Evolutionary conservation across 768 basidiomycete species (phyloP).

Genomic region (Termitomyces sp.): DNA sequence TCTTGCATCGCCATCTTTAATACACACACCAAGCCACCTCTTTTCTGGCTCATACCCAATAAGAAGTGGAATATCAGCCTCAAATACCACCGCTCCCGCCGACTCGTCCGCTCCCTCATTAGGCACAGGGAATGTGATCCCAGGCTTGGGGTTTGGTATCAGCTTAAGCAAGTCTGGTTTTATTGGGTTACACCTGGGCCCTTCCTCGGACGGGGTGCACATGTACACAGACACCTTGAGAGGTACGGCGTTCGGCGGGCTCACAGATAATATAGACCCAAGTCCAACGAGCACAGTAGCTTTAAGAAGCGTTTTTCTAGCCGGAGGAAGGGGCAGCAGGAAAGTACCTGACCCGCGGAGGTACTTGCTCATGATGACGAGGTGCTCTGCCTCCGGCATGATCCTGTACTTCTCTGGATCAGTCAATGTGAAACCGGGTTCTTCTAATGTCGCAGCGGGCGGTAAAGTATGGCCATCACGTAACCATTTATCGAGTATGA

Average conservation of each 20-base stretch:
- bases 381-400: conserved; percentile 28
- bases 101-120: conserved; percentile 69
- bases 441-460: conserved; percentile 10
- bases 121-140: conserved; percentile 56
- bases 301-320: conserved; percentile 14
- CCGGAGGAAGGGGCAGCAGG: conserved; percentile 40
- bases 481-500: conserved; percentile 60
- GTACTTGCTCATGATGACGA: conserved; percentile 32
- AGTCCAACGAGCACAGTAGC: conserved; percentile 57
- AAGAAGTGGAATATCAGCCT: conserved; percentile 32
- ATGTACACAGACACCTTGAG: conserved; percentile 41
- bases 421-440: conserved; percentile 14
- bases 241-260: conserved; percentile 40
- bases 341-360: conserved; percentile 40
- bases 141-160: conserved; percentile 54
- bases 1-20: conserved; percentile 42
- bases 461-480: conserved; percentile 51
- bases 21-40: conserved; percentile 46
- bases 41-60: conserved; percentile 4
- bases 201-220: conserved; percentile 28
- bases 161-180: conserved; percentile 48
- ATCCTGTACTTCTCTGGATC: conserved; percentile 26
- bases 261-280: conserved; percentile 45
- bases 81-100: conserved; percentile 64
- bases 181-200: conserved; percentile 30